phyloP scores from a whole-genome alignment of 768 basidiomycete genomes.

The Phallus indusiatus region DNA sequence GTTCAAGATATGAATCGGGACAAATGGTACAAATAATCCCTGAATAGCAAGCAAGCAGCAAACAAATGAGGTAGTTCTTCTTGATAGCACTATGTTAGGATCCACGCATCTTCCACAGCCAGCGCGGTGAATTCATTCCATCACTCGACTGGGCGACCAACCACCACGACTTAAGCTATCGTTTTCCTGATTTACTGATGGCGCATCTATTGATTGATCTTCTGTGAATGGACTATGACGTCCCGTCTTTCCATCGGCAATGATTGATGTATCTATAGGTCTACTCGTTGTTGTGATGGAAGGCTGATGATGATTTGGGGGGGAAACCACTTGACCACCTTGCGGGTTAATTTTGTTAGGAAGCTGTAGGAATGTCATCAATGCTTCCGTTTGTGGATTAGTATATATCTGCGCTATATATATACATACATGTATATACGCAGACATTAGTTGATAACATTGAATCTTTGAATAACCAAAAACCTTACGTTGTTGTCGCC shows the following conservation, averaged over 20 bases:
- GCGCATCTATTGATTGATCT: neutral
- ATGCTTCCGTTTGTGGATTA: constrained; percentile 85
- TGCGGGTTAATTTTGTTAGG: constrained; percentile 54
- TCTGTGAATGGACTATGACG: neutral
- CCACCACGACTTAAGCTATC: neutral
- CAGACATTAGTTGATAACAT: constrained; percentile 12
- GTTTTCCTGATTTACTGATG: neutral
- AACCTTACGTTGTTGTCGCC: constrained; percentile 30
- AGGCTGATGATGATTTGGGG: neutral
- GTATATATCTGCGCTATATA: constrained; percentile 61
- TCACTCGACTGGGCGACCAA: constrained; percentile 5
- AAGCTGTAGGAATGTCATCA: constrained; percentile 71
- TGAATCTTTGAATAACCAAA: neutral
- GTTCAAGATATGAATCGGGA: neutral
- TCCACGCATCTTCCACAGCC: neutral
- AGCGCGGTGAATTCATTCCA: neutral
- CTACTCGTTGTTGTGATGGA: neutral
- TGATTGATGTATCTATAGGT: neutral
- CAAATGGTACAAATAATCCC: neutral
- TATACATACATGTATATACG: neutral
- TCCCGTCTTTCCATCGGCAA: neutral
- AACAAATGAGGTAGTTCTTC: neutral
- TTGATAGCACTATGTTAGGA: neutral
- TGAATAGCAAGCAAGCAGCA: neutral
- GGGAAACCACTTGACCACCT: neutral